Base-by-base conservation (phyloP, 2,329 filamentous ascomycete genomes). In the Botryosphaeria agaves region DNA sequence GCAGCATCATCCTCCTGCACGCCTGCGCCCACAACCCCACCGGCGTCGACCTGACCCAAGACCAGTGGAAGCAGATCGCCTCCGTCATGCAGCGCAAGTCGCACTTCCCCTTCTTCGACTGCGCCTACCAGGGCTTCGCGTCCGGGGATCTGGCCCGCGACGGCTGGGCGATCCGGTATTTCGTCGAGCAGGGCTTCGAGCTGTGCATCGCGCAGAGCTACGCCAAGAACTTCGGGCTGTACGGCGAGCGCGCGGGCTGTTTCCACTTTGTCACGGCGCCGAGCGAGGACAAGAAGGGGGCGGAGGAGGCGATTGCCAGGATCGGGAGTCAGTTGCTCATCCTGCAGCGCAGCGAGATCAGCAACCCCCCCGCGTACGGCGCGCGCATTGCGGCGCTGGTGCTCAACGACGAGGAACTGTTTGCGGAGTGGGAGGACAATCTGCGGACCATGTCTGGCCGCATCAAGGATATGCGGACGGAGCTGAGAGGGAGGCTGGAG, bases 71-170 rank as follows among this genome's bases (percentile, higher is more conserved):
- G 55, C 70, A 91, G 59, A 73, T 98, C 37, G 84, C 87, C 31
- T 55, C 65, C 26, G 56, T 93, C 26, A 74, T 95, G 55, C 70
- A 69, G 45, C 56, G 71, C 46, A 83, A 78, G 59, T 71, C 71
- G 39, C 87, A 91, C 56, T 93, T 98, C 62, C 87, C 89, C 46
- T 95, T 98, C 71, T 95, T 98, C 59, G 89, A 98, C 64, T 82
- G 73, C 40, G 89, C 89, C 33, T 98, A 98, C 64, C 89, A 95
- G 59, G 87, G 89, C 34, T 98, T 98, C 52, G 89, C 89, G 3
- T 92, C 89, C 1, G 89, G 89, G 35, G 76, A 91, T 52, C 70
- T 95, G 14, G 65, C 69, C 43, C 72, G 74, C 36, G 89, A 98
- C 53, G 82, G 81, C 39, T 84, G 77, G 64, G 82, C 89, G n/a